A percentile compares a stretch with the other conserved stretches of the same genome.
Evolutionary conservation across 129 eudicot species (phyloP).

Genomic region (Artemisia annua): DNA sequence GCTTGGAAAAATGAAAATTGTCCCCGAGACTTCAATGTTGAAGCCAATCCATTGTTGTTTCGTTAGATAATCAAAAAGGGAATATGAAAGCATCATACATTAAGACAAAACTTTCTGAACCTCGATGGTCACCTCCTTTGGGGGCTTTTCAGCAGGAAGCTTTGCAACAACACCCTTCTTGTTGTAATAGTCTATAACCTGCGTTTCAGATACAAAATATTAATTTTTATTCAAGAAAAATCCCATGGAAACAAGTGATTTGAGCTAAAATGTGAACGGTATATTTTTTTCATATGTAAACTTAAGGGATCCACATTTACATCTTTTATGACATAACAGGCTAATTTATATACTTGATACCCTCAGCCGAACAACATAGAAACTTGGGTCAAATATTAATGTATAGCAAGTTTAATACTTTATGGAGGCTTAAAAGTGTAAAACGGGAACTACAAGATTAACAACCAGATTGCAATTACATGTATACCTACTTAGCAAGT

Average conservation of each 20-base stretch:
- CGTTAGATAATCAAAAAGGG: constrained; percentile 20
- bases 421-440: neutral
- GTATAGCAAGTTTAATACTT: neutral
- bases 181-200: constrained; percentile 64
- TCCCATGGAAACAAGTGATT: neutral
- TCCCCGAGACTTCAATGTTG: constrained; percentile 17
- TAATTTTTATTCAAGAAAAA: neutral
- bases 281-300: neutral
- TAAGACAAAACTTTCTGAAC: constrained; percentile 47
- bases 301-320: neutral
- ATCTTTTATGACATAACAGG: neutral
- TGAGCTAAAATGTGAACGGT: neutral
- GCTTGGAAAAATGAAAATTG: constrained; percentile 28
- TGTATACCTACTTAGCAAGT: no score
- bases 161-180: constrained; percentile 62
- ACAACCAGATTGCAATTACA: neutral
- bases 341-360: neutral
- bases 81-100: neutral
- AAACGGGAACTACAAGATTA: neutral
- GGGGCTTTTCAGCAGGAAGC: constrained; percentile 74
- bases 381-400: neutral
- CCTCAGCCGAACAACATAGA: neutral
- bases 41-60: constrained; percentile 29
- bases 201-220: constrained; percentile 14
- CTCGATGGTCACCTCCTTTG: constrained; percentile 60